Conservation (phyloP, 2,329 filamentous ascomycete species). For the Plenodomus biglobosus region DNA sequence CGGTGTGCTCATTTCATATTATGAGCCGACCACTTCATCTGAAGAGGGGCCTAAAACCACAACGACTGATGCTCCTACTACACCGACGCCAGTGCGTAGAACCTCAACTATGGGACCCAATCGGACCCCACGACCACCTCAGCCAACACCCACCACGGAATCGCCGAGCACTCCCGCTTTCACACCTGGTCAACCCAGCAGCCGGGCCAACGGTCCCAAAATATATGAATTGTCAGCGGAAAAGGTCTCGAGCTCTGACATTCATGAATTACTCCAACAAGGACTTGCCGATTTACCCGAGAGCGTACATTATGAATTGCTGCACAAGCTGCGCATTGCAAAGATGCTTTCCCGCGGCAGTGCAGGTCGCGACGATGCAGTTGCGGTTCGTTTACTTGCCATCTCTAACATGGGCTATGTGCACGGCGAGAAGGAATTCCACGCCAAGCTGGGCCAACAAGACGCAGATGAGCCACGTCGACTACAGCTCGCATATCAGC, state of each 20-base stretch:
- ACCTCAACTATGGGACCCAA: conserved; percentile 56
- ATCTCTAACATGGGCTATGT: conserved; percentile 92
- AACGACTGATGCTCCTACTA: conserved; percentile 58
- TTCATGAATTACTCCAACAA: conserved; percentile 48
- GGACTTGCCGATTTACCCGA: conserved; percentile 64
- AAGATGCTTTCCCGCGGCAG: conserved; percentile 71
- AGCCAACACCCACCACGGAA: conserved; percentile 46
- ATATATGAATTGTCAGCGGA: conserved; percentile 63
- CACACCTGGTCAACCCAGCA: conserved; percentile 39
- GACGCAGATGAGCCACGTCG: conserved; percentile 88
- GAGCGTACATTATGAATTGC: conserved; percentile 76
- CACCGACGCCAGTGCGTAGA: conserved; percentile 74
- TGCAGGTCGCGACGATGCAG: conserved; percentile 70
- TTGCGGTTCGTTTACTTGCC: conserved; percentile 80
- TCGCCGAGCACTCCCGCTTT: conserved; percentile 53
- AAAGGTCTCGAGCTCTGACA: conserved; percentile 47
- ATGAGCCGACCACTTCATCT: conserved; percentile 51
- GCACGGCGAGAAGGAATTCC: conserved; percentile 77
- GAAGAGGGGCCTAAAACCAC: conserved; percentile 26
- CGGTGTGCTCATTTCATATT: conserved; percentile 78
- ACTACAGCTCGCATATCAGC: conserved; percentile 86
- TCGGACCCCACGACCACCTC: conserved; percentile 56
- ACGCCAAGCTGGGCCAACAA: conserved; percentile 80
- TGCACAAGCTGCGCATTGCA: conserved; percentile 81
- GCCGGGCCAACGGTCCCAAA: conserved; percentile 38